Conservation (phyloP, 805 yeast genomes). For the Saccharomycopsis fibuligera region DNA sequence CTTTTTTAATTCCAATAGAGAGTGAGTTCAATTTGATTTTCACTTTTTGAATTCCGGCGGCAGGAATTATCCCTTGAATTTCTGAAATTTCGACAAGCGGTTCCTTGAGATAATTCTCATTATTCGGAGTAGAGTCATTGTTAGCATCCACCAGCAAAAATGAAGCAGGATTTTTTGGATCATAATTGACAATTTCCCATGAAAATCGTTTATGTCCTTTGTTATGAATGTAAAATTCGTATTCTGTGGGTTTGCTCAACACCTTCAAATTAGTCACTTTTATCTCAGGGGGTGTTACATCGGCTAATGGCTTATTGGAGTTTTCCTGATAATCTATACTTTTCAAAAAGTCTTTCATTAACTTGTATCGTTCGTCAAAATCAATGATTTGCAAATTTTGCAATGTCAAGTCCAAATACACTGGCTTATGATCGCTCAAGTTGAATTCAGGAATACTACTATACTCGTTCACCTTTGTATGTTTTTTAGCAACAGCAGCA, state of each 20-base stretch:
- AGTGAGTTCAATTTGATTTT: constrained; percentile 24
- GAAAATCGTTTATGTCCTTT: constrained; percentile 28
- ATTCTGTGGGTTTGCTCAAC: constrained; percentile 22
- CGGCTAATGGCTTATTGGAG: constrained; percentile 34
- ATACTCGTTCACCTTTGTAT: constrained; percentile 25
- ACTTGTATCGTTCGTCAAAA: constrained; percentile 29
- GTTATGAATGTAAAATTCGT: constrained; percentile 32
- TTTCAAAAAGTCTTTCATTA: constrained; percentile 34
- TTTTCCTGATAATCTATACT: constrained; percentile 41
- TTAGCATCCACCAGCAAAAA: constrained; percentile 18
- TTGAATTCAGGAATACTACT: constrained; percentile 23
- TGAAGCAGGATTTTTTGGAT: constrained; percentile 24
- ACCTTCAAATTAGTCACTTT: constrained; percentile 25
- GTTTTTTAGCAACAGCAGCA: constrained; percentile 26
- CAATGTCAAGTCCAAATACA: constrained; percentile 31
- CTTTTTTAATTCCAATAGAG: constrained; percentile 26
- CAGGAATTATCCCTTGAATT: constrained; percentile 29
- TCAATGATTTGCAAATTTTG: constrained; percentile 33
- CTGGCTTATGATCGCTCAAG: constrained; percentile 55
- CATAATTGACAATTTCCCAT: constrained; percentile 34
- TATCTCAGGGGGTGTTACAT: constrained; percentile 32
- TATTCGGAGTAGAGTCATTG: constrained; percentile 22
- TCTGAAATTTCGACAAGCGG: constrained; percentile 21
- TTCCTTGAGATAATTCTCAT: constrained; percentile 20
- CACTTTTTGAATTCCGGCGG: constrained; percentile 24